A percentile compares a stretch with the other conserved stretches of the same genome.
These are phyloP conservation scores for Aureobasidium sp. DNA, from an alignment of 2,329 filamentous ascomycete genomes.

Conservation along the genomic window DNA sequence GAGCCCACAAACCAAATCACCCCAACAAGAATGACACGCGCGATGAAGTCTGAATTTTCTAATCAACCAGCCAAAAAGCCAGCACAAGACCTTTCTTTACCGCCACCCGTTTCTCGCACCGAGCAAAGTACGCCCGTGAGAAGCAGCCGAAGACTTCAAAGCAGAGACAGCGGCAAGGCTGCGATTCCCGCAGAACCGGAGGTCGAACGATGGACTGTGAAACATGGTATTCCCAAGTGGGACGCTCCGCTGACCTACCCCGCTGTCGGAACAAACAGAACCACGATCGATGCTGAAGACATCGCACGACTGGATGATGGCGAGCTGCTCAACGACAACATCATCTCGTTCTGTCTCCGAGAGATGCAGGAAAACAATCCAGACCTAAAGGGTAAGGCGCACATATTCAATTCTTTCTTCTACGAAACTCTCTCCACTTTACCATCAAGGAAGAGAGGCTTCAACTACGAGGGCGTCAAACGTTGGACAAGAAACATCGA, in stretches of 20 bases:
- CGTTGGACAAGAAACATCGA: constrained; percentile 83
- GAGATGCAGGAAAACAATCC: constrained; percentile 25
- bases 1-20: not conserved
- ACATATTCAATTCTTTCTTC: constrained; percentile 92
- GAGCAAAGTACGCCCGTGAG: not conserved
- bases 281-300: constrained; percentile 62
- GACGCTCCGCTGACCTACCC: constrained; percentile 52
- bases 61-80: not conserved
- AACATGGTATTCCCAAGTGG: constrained; percentile 18
- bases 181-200: not conserved
- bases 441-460: constrained; percentile 42
- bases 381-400: constrained; percentile 49
- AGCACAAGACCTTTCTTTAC: not conserved
- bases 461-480: constrained; percentile 80
- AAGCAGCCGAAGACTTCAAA: not conserved
- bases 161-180: not conserved
- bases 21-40: not conserved
- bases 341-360: constrained; percentile 81
- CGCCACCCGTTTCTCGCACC: not conserved
- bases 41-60: not conserved
- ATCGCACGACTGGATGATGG: constrained; percentile 72
- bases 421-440: constrained; percentile 65
- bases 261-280: constrained; percentile 48
- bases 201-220: not conserved
- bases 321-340: constrained; percentile 84